Evolutionary conservation across 2,329 filamentous ascomycete genomes (phyloP).

Genomic region (Fusarium subtropicale): DNA sequence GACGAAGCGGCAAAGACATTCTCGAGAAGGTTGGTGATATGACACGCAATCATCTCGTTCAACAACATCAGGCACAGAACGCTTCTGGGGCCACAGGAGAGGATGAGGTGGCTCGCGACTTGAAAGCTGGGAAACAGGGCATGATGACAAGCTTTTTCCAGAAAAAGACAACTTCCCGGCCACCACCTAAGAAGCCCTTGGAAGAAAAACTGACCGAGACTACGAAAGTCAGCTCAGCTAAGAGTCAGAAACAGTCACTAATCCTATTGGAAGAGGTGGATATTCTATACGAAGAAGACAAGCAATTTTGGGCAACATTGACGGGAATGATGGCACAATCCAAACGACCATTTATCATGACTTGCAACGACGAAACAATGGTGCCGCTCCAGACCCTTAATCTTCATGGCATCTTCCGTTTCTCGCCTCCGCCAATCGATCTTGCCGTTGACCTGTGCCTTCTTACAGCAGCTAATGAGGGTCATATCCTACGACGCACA

Average conservation of each 20-base stretch:
- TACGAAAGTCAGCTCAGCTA: constrained; percentile 51
- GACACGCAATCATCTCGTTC: constrained; percentile 93
- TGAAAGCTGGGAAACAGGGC: constrained; percentile 77
- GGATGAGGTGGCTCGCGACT: constrained; percentile 58
- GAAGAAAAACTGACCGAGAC: constrained; percentile 46
- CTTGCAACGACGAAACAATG: constrained; percentile 91
- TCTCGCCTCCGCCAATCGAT: constrained; percentile 72
- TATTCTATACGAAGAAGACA: constrained; percentile 93
- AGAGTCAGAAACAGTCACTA: constrained; percentile 87
- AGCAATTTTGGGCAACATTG: constrained; percentile 91
- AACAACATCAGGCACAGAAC: constrained; percentile 56
- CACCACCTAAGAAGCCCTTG: constrained; percentile 47
- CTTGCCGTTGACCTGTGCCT: constrained; percentile 84
- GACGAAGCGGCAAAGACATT: constrained; percentile 89
- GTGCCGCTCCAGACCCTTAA: constrained; percentile 79
- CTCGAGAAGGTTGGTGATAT: constrained; percentile 95
- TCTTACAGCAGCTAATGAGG: constrained; percentile 86
- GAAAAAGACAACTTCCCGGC: constrained; percentile 52
- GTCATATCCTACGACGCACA: constrained; percentile 77
- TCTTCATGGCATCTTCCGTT: constrained; percentile 87
- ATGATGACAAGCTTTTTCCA: constrained; percentile 87
- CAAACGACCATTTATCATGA: constrained; percentile 92
- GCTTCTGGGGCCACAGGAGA: constrained; percentile 47
- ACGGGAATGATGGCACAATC: constrained; percentile 82
- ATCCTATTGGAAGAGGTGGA: constrained; percentile 96